A percentile compares a stretch with the other conserved stretches of the same genome.
phyloP scores from a whole-genome alignment of 441 rosid species.

The Macaranga tanarius region DNA sequence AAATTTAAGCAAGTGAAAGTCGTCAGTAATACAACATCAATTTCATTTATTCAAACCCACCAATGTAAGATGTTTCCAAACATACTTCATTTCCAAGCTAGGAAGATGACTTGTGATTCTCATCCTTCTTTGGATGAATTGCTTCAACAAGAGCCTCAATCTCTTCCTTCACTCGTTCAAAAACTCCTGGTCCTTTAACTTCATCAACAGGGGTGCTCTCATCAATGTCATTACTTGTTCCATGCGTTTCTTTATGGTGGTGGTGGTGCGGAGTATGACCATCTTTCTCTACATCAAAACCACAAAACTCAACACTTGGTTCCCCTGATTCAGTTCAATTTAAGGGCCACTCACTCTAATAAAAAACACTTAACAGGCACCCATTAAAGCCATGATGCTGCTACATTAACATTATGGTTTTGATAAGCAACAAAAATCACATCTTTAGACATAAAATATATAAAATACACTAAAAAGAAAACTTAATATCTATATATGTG shows the following conservation, averaged over 20 bases:
- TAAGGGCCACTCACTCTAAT: not conserved
- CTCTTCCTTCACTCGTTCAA: slow-evolving; percentile 57
- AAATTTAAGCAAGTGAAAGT: not conserved
- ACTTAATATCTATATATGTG: too few species aligned
- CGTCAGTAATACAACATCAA: slow-evolving; percentile 11
- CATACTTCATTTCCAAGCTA: slow-evolving; percentile 16
- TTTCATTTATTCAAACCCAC: slow-evolving; percentile 1
- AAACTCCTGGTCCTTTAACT: slow-evolving; percentile 52
- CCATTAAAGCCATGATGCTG: too few species aligned
- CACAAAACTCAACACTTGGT: not conserved
- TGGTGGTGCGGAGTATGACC: slow-evolving; percentile 35
- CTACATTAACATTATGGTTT: too few species aligned
- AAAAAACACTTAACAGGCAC: too few species aligned
- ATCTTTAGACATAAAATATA: not conserved
- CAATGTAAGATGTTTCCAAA: not conserved
- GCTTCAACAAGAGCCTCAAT: slow-evolving; percentile 49
- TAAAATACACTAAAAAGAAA: not conserved
- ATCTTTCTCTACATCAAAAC: slow-evolving; percentile 21
- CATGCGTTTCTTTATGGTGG: slow-evolving; percentile 51
- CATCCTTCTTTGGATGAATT: slow-evolving; percentile 44
- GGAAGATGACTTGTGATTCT: slow-evolving; percentile 9
- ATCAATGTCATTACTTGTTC: slow-evolving; percentile 55
- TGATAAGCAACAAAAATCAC: not conserved
- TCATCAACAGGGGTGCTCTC: slow-evolving; percentile 43
- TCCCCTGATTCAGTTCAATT: not conserved